Evolutionary conservation across 352 stramenopile species (phyloP), one percentile per base, ranked within the genome.

Genomic region (Saprolegnia parasitica): DNA sequence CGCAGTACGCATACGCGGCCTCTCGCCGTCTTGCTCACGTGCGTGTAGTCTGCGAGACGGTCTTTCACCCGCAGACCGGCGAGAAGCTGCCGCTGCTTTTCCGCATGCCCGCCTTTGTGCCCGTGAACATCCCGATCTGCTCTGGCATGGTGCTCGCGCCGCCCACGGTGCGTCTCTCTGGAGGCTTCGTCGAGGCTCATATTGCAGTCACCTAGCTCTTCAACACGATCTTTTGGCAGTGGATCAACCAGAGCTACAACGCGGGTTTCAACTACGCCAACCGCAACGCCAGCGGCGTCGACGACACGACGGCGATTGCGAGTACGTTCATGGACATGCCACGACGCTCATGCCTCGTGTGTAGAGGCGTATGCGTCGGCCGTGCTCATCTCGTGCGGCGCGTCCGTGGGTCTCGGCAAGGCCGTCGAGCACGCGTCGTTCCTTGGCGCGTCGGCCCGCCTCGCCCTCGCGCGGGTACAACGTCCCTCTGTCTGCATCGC

Each of bases 191-290:
- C 10, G 5, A 46, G n/a, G n/a, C n/a, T 37, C 2, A n/a, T 64
- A 62, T 42, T 66, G 32, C 8, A 21, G 56, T 76, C 21, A 74
- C 71, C 35, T 70, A 87, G 77, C 65, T 90, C 35, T 79, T 57
- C 62, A 91, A 91, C 74, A 93, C 87, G 65, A 79, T 96, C 46
- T 93, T 96, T 57, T 95, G 80, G 84, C 88, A 96, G 70, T 96
- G 88, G 88, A 75, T 91, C 58, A 96, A 96, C 73, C 88, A 96
- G 62, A 93, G 83, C 74, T 96, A 93, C 77, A 94, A 91, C 74
- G 85, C 86, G 1, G 86, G 84, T 57, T 95, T 93, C 73, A 96
- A 96, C 80, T 96, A 93, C 73, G 83, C 88, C 35, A 96, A 96
- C 74, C 83, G 88, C 67, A 93, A 91, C 58, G 86, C 85, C 32